phyloP scores from a whole-genome alignment of 768 basidiomycete genomes.

The Suillus cothurnatus region DNA sequence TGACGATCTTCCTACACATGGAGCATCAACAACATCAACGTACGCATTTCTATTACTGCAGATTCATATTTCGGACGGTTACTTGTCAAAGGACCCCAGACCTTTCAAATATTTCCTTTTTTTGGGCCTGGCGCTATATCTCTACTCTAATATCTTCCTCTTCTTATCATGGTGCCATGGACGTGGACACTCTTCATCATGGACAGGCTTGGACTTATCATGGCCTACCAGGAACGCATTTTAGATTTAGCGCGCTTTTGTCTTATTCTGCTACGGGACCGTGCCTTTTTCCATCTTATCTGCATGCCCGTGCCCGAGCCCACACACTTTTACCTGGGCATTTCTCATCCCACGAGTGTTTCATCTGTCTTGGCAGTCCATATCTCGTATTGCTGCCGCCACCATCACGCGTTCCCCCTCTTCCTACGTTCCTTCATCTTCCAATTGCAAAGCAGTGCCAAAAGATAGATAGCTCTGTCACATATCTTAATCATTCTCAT shows the following conservation, averaged over 20 bases:
- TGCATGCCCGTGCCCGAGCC: background rate
- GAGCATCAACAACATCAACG: background rate
- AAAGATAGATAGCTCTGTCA: background rate
- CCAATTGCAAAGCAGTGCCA: no score
- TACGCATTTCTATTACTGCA: background rate
- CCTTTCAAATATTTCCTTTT: background rate
- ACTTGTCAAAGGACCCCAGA: background rate
- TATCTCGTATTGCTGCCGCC: background rate
- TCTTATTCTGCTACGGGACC: background rate
- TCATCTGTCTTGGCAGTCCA: background rate
- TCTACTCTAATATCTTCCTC: background rate
- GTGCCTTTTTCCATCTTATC: background rate
- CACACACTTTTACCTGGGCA: background rate
- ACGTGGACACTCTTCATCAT: background rate
- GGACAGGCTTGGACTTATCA: background rate
- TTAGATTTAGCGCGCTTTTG: background rate
- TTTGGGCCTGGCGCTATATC: background rate
- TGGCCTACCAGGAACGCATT: background rate
- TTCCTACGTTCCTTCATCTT: background rate
- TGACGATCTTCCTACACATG: background rate
- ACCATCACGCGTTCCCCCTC: background rate
- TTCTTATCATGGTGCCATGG: background rate
- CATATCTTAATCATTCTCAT: background rate
- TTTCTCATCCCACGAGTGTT: background rate
- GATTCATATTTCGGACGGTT: background rate